Conservation (phyloP, 129 eudicot species). For the Ambrosia artemisiifolia region DNA sequence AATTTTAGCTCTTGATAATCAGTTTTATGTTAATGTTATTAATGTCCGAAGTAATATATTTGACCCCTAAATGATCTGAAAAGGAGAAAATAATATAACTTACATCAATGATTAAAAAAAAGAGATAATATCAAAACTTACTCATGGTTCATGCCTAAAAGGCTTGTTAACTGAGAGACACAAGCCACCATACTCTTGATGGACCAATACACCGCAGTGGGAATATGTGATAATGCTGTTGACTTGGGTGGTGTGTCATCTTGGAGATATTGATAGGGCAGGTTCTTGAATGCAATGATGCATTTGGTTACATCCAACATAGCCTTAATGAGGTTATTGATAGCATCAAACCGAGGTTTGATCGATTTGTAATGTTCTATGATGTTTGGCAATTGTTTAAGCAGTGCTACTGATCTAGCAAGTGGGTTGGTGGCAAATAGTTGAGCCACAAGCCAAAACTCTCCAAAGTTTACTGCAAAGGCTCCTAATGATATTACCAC, state of each 20-base stretch:
- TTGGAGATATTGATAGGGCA: constrained; percentile 64
- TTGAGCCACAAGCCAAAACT: constrained; percentile 83
- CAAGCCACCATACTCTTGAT: constrained; percentile 81
- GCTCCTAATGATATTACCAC: constrained; percentile 69
- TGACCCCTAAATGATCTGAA: not conserved
- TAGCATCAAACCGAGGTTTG: constrained; percentile 64
- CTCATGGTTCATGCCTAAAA: constrained; percentile 73
- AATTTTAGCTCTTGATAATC: not conserved
- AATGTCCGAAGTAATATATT: not conserved
- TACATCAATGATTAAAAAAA: not conserved
- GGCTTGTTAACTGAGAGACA: constrained; percentile 61
- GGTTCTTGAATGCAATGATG: constrained; percentile 51
- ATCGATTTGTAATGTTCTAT: constrained; percentile 52
- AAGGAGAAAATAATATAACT: too few species aligned
- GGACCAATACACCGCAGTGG: constrained; percentile 88
- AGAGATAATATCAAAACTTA: constrained; percentile 28
- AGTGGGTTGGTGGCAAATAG: constrained; percentile 57
- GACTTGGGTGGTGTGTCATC: constrained; percentile 67
- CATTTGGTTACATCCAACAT: constrained; percentile 73
- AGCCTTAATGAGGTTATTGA: constrained; percentile 52
- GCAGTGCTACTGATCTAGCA: constrained; percentile 74
- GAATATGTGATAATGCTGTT: constrained; percentile 53
- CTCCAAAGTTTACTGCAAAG: constrained; percentile 69
- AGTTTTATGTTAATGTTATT: not conserved
- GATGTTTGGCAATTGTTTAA: constrained; percentile 69